Base-by-base conservation (phyloP, 2,329 filamentous ascomycete species). In the Colletotrichum tamarilloi region DNA sequence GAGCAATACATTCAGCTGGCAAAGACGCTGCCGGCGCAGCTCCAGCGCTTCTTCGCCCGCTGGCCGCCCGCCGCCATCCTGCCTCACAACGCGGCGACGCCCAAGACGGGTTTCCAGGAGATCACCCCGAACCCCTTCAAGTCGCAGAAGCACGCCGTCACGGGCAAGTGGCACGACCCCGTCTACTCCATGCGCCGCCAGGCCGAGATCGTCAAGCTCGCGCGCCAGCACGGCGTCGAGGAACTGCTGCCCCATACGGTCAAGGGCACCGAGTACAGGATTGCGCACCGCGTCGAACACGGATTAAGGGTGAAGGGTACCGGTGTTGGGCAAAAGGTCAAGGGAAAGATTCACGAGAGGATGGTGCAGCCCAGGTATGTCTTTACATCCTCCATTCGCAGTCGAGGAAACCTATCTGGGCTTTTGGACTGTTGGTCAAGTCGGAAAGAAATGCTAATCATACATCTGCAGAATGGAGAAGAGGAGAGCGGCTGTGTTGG, bases 291-390 rank as follows among this genome's bases (percentile, higher is more conserved):
- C 71, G 90, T 95, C 72, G 93, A 97, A 86, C 89, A 92, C 76
- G 96, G 95, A 62, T 82, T 98, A 82, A 89, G 92, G 75, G 93
- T 98, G 72, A 96, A 95, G 90, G 96, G 96, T 78, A 98, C 96
- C 1, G 96, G 97, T 87, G 92, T 95, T 77, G 96, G 95, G 71
- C 92, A 98, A 85, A 92, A 89, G 84, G 96, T 98, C 82, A 99
- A 98, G 92, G 97, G 97, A 83, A 96, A 98, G 84, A 89, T 91
- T 78, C 94, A 95, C 91, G 97, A 99, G 88, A 91, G 97, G 81
- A 93, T 93, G 79, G 87, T 98, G 86, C 92, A 94, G 85, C 87
- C 89, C 74, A 91, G 92, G 87, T 91, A 91, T 76, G 90, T 87
- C 9, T 19, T 19, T 42, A 42, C 19, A 9, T 32, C 1, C 4